These are phyloP conservation scores for Podaxis pistillaris DNA, from an alignment of 768 basidiomycete species.

Conservation along the genomic window DNA sequence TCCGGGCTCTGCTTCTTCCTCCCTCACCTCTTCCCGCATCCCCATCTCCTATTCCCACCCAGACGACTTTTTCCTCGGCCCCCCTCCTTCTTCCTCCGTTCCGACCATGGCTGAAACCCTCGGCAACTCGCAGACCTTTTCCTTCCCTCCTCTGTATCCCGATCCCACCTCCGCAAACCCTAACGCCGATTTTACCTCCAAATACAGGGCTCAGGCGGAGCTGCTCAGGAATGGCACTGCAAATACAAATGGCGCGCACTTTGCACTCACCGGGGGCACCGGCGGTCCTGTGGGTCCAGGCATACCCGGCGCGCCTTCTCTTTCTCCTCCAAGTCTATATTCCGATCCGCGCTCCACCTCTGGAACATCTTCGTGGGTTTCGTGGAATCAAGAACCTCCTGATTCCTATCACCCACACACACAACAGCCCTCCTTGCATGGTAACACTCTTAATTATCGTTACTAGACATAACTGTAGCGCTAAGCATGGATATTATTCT, in stretches of 20 bases:
- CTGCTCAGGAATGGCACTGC: constrained; percentile 19
- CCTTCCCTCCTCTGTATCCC: constrained; percentile 24
- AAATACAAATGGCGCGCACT: neutral
- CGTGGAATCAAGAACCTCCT: constrained; percentile 11
- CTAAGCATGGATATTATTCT: constrained; percentile 26
- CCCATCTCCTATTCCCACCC: constrained; percentile 23
- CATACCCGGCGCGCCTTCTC: constrained; percentile 16
- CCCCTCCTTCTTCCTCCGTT: constrained; percentile 30
- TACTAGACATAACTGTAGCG: constrained; percentile 31
- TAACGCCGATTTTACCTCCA: constrained; percentile 40
- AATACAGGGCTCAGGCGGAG: constrained; percentile 45
- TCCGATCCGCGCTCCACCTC: constrained; percentile 9
- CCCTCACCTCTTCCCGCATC: constrained; percentile 13
- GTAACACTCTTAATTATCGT: constrained; percentile 29
- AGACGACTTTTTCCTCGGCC: constrained; percentile 43
- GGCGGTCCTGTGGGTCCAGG: constrained; percentile 15
- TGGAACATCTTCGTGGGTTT: constrained; percentile 10
- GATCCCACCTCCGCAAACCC: constrained; percentile 8
- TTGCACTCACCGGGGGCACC: constrained; percentile 11
- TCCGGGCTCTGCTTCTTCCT: constrained; percentile 18
- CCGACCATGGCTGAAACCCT: constrained; percentile 24
- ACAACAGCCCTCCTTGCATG: constrained; percentile 25
- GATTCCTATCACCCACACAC: constrained; percentile 13
- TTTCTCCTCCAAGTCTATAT: constrained; percentile 1
- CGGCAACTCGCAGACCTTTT: constrained; percentile 16